A percentile compares a stretch with the other conserved stretches of the same genome.
These are phyloP conservation scores for Leucoagaricus sp. DNA, from an alignment of 1,284 basidiomycete species.

Conservation along the genomic window DNA sequence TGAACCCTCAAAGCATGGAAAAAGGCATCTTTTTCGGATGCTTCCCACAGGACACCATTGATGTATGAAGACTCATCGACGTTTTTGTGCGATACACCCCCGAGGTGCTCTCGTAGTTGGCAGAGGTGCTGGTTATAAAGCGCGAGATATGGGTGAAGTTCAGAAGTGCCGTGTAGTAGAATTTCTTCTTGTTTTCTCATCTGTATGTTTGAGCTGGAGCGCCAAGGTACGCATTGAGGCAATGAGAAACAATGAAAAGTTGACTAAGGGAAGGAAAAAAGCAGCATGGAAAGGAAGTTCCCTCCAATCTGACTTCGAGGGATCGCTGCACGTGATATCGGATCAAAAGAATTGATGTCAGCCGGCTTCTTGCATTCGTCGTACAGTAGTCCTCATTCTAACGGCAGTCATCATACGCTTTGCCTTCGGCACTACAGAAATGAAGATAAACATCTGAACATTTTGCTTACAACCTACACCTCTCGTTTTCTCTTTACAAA, in stretches of 20 bases:
- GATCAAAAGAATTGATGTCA: background rate
- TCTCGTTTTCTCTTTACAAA: background rate
- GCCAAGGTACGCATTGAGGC: background rate
- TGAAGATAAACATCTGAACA: background rate
- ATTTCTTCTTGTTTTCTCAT: background rate
- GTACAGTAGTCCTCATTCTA: background rate
- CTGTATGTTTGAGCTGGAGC: background rate
- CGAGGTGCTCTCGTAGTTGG: conserved; percentile 4
- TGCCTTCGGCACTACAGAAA: background rate
- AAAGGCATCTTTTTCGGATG: conserved; percentile 66
- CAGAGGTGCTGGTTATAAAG: conserved; percentile 10
- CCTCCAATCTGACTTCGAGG: too few species aligned
- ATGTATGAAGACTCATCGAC: background rate
- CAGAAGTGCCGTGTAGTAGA: background rate
- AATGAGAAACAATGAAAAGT: background rate
- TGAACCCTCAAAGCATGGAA: conserved; percentile 65
- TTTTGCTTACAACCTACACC: too few species aligned
- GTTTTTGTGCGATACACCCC: background rate
- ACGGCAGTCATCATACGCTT: background rate
- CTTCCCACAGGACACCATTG: conserved; percentile 55
- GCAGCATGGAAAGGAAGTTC: background rate
- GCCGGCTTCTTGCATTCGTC: too few species aligned
- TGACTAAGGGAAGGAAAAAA: background rate
- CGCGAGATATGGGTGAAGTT: conserved; percentile 7
- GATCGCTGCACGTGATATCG: background rate